phyloP scores from a whole-genome alignment of 176 grass and related monocot genomes.

The Hsuehochloa calcarea region DNA sequence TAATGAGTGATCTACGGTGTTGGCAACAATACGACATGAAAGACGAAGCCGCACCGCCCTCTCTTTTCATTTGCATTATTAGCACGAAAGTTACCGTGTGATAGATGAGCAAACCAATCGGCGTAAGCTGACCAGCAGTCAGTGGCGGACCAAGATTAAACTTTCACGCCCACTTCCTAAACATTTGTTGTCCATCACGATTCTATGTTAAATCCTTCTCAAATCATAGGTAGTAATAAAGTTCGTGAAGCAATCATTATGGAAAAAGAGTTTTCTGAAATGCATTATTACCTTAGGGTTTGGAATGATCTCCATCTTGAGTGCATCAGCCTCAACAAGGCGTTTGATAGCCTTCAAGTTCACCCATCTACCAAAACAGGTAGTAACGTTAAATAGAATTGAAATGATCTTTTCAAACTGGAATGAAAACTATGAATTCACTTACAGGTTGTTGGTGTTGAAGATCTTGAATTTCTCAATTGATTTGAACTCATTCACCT shows the following conservation, averaged over 20 bases:
- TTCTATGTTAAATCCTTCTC: not conserved
- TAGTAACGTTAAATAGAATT: not conserved
- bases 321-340: conserved; percentile 81
- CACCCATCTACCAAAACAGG: conserved; percentile 61
- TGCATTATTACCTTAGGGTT: conserved; percentile 71
- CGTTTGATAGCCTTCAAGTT: conserved; percentile 92
- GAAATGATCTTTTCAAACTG: not conserved
- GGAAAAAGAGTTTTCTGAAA: not conserved
- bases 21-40: not conserved
- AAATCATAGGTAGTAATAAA: not conserved
- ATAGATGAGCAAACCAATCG: no score
- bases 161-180: conserved; percentile 93
- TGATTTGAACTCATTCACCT: conserved; percentile 95
- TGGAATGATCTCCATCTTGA: conserved; percentile 99
- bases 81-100: fast-evolving
- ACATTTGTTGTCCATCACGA: not conserved
- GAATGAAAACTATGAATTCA: conserved; percentile 4
- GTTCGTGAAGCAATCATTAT: not conserved
- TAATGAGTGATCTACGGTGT: not conserved
- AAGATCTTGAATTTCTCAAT: conserved; percentile 99
- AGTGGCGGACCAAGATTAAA: no score
- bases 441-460: conserved; percentile 95
- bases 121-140: no score
- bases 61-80: no score
- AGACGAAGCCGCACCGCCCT: no score